Percentiles rank a stretch among this genome's conserved stretches.
phyloP scores from a whole-genome alignment of 805 yeast species.

The Zygosaccharomyces lentus region DNA sequence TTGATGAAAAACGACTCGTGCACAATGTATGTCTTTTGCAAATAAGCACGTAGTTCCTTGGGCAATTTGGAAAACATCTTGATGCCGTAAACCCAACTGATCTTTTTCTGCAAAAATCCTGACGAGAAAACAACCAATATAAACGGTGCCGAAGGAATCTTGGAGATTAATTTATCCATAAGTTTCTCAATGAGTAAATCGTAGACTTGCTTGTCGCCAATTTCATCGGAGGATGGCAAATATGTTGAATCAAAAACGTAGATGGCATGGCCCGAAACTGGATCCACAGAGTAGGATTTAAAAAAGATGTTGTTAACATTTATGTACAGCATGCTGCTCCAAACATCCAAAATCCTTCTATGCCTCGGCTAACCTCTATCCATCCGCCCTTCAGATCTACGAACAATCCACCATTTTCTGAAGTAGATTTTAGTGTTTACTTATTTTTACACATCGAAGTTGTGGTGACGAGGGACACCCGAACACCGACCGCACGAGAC shows the following conservation, averaged over 20 bases:
- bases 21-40: constrained; percentile 67
- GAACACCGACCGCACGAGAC: neutral
- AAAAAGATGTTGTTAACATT: constrained; percentile 47
- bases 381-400: neutral
- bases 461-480: constrained; percentile 1
- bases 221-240: constrained; percentile 55
- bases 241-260: constrained; percentile 81
- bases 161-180: constrained; percentile 50
- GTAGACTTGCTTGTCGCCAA: constrained; percentile 37
- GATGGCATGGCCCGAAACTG: constrained; percentile 62
- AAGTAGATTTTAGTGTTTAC: constrained; percentile 1
- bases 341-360: neutral
- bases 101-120: constrained; percentile 54
- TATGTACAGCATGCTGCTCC: constrained; percentile 25
- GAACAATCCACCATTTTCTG: neutral
- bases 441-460: neutral
- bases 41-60: constrained; percentile 46
- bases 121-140: constrained; percentile 75
- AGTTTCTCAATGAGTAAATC: constrained; percentile 45
- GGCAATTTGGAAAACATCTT: constrained; percentile 56
- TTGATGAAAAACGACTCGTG: constrained; percentile 90
- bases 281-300: constrained; percentile 60
- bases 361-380: neutral
- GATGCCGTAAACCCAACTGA: constrained; percentile 69
- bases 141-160: constrained; percentile 60